phyloP scores from a whole-genome alignment of 1,284 basidiomycete genomes.

The Moesziomyces antarcticus region DNA sequence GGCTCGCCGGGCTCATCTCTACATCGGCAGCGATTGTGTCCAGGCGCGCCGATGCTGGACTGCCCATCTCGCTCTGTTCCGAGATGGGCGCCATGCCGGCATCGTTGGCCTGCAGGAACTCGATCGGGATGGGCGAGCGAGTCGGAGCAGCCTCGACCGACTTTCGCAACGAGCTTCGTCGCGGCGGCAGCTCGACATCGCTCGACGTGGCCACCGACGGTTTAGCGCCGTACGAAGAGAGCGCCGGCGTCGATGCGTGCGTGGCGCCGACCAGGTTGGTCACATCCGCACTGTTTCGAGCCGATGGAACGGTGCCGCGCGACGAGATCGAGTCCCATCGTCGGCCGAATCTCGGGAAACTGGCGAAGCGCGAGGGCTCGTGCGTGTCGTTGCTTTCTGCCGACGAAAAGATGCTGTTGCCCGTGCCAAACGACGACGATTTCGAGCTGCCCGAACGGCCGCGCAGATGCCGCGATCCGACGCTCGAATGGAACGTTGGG shows the following conservation, averaged over 20 bases:
- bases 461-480: slow-evolving; percentile 25
- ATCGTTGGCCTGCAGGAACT: slow-evolving; percentile 20
- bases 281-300: slow-evolving; percentile 28
- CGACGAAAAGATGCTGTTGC: slow-evolving; percentile 28
- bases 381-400: slow-evolving; percentile 19
- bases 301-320: slow-evolving; percentile 31
- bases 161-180: slow-evolving; percentile 34
- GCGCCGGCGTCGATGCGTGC: slow-evolving; percentile 8
- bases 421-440: slow-evolving; percentile 34
- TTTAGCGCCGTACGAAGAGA: slow-evolving; percentile 10
- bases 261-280: slow-evolving; percentile 4
- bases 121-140: slow-evolving; percentile 18
- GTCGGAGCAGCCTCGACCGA: slow-evolving; percentile 10
- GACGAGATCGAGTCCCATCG: slow-evolving; percentile 50
- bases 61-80: slow-evolving; percentile 43
- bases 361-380: slow-evolving; percentile 26
- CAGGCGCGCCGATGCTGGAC: slow-evolving; percentile 18
- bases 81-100: slow-evolving; percentile 41
- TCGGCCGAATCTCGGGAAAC: slow-evolving; percentile 20
- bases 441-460: slow-evolving; percentile 38
- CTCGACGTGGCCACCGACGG: slow-evolving; percentile 5
- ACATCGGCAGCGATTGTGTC: slow-evolving; percentile 10
- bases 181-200: slow-evolving; percentile 25
- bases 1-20: slow-evolving; percentile 31
- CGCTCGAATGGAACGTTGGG: slow-evolving; percentile 19